These are phyloP conservation scores for Calvatia gigantea DNA, from an alignment of 768 basidiomycete species.

Conservation along the genomic window DNA sequence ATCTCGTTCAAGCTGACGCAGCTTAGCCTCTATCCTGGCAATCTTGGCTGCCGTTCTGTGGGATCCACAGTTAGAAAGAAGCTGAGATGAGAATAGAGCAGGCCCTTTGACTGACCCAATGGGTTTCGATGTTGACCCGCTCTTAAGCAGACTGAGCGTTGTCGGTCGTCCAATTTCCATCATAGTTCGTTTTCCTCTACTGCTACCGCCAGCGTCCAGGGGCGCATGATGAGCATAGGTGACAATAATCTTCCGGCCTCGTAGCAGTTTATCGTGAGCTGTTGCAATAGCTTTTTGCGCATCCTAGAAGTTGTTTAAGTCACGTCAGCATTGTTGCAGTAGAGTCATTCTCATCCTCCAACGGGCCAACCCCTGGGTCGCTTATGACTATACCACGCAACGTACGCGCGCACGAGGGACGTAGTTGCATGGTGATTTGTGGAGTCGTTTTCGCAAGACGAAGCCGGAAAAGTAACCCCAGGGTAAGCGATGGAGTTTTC, in stretches of 20 bases:
- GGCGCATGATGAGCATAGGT: conserved; percentile 89
- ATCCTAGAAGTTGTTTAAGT: conserved; percentile 63
- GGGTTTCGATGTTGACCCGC: conserved; percentile 47
- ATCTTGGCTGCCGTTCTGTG: conserved; percentile 84
- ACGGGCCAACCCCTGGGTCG: neutral
- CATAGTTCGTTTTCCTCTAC: conserved; percentile 30
- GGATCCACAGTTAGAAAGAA: conserved; percentile 11
- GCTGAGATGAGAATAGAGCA: neutral
- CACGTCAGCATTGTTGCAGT: neutral
- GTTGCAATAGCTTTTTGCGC: conserved; percentile 71
- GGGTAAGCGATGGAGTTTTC: conserved; percentile 12
- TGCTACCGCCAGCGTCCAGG: conserved; percentile 27
- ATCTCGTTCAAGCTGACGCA: conserved; percentile 66
- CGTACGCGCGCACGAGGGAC: neutral
- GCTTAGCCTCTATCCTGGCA: conserved; percentile 93
- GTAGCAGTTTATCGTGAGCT: conserved; percentile 75
- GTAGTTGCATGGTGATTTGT: neutral
- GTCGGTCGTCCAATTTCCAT: conserved; percentile 72
- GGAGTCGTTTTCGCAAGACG: conserved; percentile 11
- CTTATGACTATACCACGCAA: neutral
- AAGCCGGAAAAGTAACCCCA: conserved; percentile 19
- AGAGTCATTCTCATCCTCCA: neutral
- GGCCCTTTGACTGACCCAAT: conserved; percentile 37
- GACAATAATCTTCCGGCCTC: conserved; percentile 88
- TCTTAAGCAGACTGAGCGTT: conserved; percentile 85